phyloP scores from a whole-genome alignment of 805 yeast species.

The Cyberlindnera samutprakarnensis region DNA sequence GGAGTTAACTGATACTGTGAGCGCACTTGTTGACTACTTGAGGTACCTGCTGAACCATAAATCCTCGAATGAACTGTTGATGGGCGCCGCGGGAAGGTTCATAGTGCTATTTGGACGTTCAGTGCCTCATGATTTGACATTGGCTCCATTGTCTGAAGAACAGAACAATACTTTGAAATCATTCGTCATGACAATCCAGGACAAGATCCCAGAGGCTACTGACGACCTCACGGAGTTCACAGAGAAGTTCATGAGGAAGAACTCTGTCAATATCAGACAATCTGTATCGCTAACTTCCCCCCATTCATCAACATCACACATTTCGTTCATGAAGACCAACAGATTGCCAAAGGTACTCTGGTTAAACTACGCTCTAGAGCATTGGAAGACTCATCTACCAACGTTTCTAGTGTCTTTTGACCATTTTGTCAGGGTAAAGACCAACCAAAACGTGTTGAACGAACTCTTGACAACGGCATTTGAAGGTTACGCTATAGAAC shows the following conservation, averaged over 20 bases:
- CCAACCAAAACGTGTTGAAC: constrained; percentile 23
- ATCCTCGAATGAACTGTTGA: neutral
- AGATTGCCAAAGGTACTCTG: constrained; percentile 24
- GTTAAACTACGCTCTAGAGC: constrained; percentile 28
- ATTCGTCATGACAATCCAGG: constrained; percentile 5
- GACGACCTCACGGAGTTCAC: constrained; percentile 9
- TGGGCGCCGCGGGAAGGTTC: constrained; percentile 11
- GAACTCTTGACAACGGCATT: constrained; percentile 37
- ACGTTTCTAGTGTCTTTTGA: constrained; percentile 27
- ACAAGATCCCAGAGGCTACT: constrained; percentile 4
- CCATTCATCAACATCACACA: constrained; percentile 7
- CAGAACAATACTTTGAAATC: constrained; percentile 7
- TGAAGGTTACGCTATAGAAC: constrained; percentile 33
- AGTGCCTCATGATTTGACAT: constrained; percentile 6
- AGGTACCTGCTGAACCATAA: constrained; percentile 5
- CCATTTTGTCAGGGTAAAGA: constrained; percentile 25
- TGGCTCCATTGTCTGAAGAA: constrained; percentile 4
- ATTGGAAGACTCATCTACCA: constrained; percentile 26
- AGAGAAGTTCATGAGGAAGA: constrained; percentile 10
- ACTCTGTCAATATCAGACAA: constrained; percentile 8
- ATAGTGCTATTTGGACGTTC: constrained; percentile 7
- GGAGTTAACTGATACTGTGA: constrained; percentile 12
- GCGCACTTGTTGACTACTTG: constrained; percentile 8
- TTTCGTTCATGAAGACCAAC: constrained; percentile 16
- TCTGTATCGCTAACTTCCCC: constrained; percentile 4